These are phyloP conservation scores for Aspergillus sp. DNA, from an alignment of 2,329 filamentous ascomycete genomes.

Conservation along the genomic window DNA sequence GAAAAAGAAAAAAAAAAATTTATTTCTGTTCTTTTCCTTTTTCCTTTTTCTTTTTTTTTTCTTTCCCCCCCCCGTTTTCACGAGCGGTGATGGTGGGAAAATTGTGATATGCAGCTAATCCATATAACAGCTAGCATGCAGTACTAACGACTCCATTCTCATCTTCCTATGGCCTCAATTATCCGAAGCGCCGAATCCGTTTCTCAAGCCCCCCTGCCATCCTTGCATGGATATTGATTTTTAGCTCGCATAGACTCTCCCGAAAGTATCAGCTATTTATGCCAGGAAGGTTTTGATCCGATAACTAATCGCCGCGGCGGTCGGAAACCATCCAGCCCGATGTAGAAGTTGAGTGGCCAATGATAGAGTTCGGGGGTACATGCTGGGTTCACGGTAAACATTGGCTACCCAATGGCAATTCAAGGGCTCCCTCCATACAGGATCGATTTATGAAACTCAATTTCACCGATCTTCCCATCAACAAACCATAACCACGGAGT, in stretches of 20 bases:
- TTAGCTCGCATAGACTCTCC: neutral
- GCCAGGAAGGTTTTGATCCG: neutral
- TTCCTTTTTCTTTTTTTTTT: neutral
- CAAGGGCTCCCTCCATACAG: neutral
- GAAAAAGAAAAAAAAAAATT: neutral
- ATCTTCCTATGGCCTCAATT: no score
- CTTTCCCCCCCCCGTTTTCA: neutral
- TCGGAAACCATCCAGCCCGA: neutral
- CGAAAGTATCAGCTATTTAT: neutral
- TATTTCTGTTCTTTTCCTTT: no score
- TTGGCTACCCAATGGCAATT: neutral
- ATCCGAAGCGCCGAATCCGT: no score
- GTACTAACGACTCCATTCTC: neutral
- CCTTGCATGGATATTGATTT: constrained; percentile 4
- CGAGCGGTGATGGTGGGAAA: neutral
- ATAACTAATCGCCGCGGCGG: neutral
- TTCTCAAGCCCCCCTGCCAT: neutral
- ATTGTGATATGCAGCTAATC: constrained; percentile 1
- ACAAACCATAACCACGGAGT: neutral
- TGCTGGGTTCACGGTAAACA: neutral
- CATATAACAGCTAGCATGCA: neutral
- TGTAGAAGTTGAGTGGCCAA: neutral
- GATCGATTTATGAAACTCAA: neutral
- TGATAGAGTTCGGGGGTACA: neutral
- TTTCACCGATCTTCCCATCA: neutral